Evolutionary conservation across 2,329 filamentous ascomycete species (phyloP).

Genomic region (Aureobasidium uvarum): DNA sequence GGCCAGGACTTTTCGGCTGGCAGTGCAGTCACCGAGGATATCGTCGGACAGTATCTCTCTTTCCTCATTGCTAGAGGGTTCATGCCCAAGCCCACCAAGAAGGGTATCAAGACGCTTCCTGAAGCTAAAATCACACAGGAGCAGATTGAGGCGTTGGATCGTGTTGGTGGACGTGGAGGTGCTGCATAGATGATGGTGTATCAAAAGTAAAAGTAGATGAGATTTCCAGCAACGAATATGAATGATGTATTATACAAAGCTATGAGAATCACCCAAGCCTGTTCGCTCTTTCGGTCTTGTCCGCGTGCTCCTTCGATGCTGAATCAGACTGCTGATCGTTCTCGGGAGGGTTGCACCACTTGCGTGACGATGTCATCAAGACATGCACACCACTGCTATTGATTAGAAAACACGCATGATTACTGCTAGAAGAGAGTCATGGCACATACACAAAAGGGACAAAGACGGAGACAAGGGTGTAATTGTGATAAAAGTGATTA

Average conservation of each 20-base stretch:
- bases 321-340: no score
- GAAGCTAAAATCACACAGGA: slow-evolving; percentile 46
- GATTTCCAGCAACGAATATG: not conserved
- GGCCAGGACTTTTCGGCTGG: slow-evolving; percentile 57
- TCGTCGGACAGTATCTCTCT: slow-evolving; percentile 62
- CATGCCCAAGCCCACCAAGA: slow-evolving; percentile 49
- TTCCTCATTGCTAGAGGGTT: slow-evolving; percentile 65
- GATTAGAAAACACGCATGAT: not conserved
- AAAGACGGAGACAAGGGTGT: not conserved
- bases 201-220: not conserved
- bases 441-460: not conserved
- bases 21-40: slow-evolving; percentile 58
- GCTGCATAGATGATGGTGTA: slow-evolving; percentile 14
- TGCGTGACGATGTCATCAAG: no score
- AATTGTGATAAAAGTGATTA: not conserved
- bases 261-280: no score
- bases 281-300: no score
- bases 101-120: slow-evolving; percentile 45
- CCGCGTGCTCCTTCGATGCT: no score
- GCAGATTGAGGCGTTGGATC: slow-evolving; percentile 51
- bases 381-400: no score
- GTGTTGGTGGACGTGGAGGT: slow-evolving; percentile 55
- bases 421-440: not conserved
- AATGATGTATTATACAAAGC: not conserved
- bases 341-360: no score